Conservation (phyloP, 1,139 yeast genomes). For the Blastobotrys petasosporus region DNA sequence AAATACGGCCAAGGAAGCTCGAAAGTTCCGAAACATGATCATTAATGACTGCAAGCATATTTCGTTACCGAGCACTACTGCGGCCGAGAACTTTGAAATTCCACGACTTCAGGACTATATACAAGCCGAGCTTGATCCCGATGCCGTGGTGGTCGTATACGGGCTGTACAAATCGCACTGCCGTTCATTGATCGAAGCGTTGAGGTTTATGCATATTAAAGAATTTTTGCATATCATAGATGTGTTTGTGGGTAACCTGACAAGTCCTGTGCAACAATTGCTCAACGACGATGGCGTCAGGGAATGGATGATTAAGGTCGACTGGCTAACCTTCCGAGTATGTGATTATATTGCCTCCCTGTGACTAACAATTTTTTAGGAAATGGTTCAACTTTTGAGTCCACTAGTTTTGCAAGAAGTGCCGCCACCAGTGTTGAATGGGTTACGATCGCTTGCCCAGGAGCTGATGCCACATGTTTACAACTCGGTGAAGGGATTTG, state of each 20-base stretch:
- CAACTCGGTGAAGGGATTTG: conserved; percentile 40
- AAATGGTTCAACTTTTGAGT: conserved; percentile 57
- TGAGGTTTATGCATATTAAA: conserved; percentile 63
- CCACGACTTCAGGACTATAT: conserved; percentile 51
- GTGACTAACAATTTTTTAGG: conserved; percentile 15
- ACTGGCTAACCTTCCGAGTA: conserved; percentile 53
- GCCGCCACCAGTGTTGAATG: conserved; percentile 48
- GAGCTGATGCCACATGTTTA: conserved; percentile 27
- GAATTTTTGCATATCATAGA: conserved; percentile 50
- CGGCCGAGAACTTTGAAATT: conserved; percentile 34
- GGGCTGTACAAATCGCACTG: conserved; percentile 61
- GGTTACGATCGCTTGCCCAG: conserved; percentile 30
- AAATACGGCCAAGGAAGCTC: conserved; percentile 6
- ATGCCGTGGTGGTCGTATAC: conserved; percentile 55
- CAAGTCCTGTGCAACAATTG: conserved; percentile 60
- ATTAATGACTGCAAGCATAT: conserved; percentile 20
- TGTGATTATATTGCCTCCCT: conserved; percentile 12
- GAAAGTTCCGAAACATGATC: conserved; percentile 15
- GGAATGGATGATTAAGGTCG: conserved; percentile 65
- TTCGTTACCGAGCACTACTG: conserved; percentile 19
- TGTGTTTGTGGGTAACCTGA: conserved; percentile 54
- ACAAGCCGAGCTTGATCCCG: conserved; percentile 40
- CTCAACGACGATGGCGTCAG: conserved; percentile 46
- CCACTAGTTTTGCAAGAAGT: conserved; percentile 59
- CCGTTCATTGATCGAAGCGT: conserved; percentile 53